phyloP scores from a whole-genome alignment of 1,139 yeast species.

The Geotrichum restrictum region DNA sequence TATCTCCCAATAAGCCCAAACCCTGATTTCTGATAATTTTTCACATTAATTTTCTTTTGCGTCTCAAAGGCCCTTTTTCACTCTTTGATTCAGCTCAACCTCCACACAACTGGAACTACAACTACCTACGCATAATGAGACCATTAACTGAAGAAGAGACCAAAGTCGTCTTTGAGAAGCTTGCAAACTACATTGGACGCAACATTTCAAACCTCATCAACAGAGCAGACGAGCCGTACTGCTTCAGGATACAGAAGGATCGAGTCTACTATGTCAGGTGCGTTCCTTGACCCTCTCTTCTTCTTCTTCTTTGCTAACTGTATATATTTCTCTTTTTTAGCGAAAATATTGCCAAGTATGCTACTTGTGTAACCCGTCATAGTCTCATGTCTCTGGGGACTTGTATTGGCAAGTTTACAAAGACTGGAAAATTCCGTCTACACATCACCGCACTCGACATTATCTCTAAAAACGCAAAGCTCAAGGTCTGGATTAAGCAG shows the following conservation, averaged over 20 bases:
- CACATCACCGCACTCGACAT: constrained; percentile 89
- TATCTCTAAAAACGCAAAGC: constrained; percentile 82
- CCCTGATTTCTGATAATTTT: constrained; percentile 4
- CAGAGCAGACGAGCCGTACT: constrained; percentile 86
- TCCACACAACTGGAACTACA: not conserved
- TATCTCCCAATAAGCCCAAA: constrained; percentile 9
- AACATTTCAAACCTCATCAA: constrained; percentile 85
- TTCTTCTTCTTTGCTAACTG: constrained; percentile 2
- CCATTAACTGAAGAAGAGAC: constrained; percentile 96
- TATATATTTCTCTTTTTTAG: constrained; percentile 37
- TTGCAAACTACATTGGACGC: constrained; percentile 93
- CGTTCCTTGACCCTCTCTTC: constrained; percentile 15
- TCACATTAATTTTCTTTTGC: not conserved
- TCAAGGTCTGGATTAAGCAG: constrained; percentile 91
- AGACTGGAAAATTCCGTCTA: constrained; percentile 91
- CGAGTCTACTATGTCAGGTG: constrained; percentile 79
- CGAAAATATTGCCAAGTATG: constrained; percentile 76
- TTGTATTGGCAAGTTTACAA: constrained; percentile 94
- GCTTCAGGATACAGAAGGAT: constrained; percentile 92
- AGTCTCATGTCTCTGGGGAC: constrained; percentile 89
- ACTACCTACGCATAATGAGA: constrained; percentile 66
- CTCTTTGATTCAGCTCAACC: not conserved
- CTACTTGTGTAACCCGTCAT: constrained; percentile 84
- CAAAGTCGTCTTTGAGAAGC: constrained; percentile 88
- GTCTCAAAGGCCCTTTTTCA: not conserved